phyloP scores from a whole-genome alignment of 345 rosid genomes.

The Jatropha curcas region DNA sequence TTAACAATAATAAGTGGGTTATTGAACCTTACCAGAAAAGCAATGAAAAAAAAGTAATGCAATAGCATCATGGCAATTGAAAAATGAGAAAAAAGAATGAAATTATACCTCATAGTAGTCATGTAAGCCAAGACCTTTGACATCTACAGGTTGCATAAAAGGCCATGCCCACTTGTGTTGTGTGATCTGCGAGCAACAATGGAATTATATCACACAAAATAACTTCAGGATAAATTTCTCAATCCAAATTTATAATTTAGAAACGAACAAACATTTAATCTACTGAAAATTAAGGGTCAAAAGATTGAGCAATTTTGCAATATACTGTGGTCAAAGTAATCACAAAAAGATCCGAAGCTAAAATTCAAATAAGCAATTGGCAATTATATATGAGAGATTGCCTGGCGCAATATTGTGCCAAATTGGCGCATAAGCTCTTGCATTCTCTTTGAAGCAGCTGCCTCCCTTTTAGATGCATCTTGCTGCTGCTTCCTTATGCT shows the following conservation, averaged over 20 bases:
- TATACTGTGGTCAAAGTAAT: neutral
- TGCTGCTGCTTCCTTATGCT: conserved; percentile 72
- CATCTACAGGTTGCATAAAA: conserved; percentile 93
- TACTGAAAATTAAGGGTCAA: neutral
- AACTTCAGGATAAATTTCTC: neutral
- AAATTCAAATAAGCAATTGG: neutral
- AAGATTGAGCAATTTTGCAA: neutral
- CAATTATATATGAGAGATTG: conserved; percentile 6
- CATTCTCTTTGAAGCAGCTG: conserved; percentile 93
- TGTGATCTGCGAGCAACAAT: conserved; percentile 51
- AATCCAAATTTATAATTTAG: conserved; percentile 1
- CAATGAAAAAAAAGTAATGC: neutral
- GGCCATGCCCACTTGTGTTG: conserved; percentile 97
- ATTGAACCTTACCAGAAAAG: neutral
- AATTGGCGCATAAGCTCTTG: conserved; percentile 95
- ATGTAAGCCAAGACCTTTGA: conserved; percentile 75
- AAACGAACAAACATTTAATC: neutral
- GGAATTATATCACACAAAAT: neutral
- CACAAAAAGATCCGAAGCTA: neutral
- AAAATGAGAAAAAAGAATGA: neutral
- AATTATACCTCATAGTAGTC: conserved; percentile 71
- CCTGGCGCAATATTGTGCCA: conserved; percentile 77
- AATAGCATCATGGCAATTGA: neutral
- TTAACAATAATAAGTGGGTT: too few species aligned
- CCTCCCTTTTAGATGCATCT: conserved; percentile 75